Base-by-base conservation (phyloP, 176 grass and related monocot genomes). In the Juncus effusus region DNA sequence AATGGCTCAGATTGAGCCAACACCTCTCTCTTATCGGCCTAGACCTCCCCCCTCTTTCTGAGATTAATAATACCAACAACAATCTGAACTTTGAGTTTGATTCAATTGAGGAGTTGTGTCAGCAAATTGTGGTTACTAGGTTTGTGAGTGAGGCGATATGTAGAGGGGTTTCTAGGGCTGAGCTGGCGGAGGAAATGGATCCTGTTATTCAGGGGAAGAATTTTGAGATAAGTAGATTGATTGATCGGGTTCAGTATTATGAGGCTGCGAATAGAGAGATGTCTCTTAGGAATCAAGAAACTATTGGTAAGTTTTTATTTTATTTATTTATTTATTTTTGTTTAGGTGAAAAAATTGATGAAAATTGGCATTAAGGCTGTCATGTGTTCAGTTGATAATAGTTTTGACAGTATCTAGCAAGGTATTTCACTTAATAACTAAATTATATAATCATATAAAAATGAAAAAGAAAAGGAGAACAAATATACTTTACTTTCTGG, bases 221-320 rank as follows among this genome's bases (percentile, higher is more conserved):
- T 76, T 99, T 90, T 74, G 89, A 99, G 70, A 85, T 99, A 16
- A 76, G 83, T 61, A 93, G 95, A 78, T 63, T 99, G 61, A 89
- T 69, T 54, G 95, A 99, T 80, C 82, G 95, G 73, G 82, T 99
- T 36, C 95, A 99, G 42, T 99, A 90, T 65, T 99, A 94, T 81
- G 95, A 99, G 75, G 78, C 86, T 71, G 86, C 86, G 59, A 99
- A 99, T 75, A 87, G 81, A 72, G 89, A 99, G 77, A 99, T 99
- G 86, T 99, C 89, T 62, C 95, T 89, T 52, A 85, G 89, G 76
- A 99, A 99, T 59, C 95, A 99, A 87, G 89, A 99, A 84, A 85
- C 95, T 66, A 84, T 94, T 0, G 95, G 95, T 94, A 74, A 76
- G 72, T 9, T 70, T 76, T 56, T 38, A 6, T 7, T 7, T 11